phyloP scores from a whole-genome alignment of 169 alveolate species.

The Plasmodium coatneyi region DNA sequence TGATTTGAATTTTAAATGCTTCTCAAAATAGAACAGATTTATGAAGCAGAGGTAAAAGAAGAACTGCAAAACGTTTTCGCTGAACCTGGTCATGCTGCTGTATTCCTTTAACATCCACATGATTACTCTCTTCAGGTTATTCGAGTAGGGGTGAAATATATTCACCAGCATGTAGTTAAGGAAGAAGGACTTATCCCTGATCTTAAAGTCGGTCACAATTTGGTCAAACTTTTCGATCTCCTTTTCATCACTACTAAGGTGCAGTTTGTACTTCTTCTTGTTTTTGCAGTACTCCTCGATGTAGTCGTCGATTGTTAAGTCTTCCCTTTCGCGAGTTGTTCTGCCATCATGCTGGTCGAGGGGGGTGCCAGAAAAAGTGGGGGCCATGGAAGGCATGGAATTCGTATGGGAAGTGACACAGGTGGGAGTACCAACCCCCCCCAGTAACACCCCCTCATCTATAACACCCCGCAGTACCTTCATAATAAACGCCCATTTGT shows the following conservation, averaged over 20 bases:
- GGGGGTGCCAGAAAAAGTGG: not conserved
- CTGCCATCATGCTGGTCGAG: not conserved
- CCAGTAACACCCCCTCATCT: not conserved
- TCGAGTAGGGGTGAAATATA: constrained; percentile 41
- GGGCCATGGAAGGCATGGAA: not conserved
- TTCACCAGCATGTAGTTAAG: constrained; percentile 41
- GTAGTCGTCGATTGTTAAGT: constrained; percentile 24
- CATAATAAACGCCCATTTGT: constrained; percentile 35
- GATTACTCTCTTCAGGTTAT: constrained; percentile 34
- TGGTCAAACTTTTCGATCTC: constrained; percentile 18
- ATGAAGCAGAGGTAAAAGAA: constrained; percentile 45
- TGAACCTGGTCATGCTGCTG: constrained; percentile 12
- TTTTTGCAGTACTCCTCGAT: constrained; percentile 53
- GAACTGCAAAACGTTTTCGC: constrained; percentile 41
- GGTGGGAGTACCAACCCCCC: not conserved
- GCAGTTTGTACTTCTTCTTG: not conserved
- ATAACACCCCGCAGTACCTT: constrained; percentile 9
- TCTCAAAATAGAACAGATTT: constrained; percentile 64
- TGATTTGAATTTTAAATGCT: constrained; percentile 57
- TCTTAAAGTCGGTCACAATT: constrained; percentile 29
- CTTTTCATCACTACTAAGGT: not conserved
- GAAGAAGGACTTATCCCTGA: constrained; percentile 43
- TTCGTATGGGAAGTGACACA: not conserved
- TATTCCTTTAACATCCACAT: constrained; percentile 68
- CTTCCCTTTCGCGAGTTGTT: constrained; percentile 5